Evolutionary conservation across 1,284 basidiomycete genomes (phyloP), one percentile per base, ranked within the genome.

Genomic region (Cryptococcus sp.): DNA sequence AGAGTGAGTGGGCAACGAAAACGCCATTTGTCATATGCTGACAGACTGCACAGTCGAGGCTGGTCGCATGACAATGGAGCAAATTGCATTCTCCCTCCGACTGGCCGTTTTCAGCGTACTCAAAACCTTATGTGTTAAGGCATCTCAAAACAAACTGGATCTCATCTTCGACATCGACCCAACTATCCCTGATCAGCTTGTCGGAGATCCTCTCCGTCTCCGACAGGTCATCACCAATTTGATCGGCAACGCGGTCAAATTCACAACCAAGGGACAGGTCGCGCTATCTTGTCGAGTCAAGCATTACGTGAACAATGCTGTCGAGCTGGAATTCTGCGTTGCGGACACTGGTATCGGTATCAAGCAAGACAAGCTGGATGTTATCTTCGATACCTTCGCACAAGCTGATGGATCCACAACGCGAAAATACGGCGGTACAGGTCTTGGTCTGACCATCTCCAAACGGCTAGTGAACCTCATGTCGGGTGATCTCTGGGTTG

Each of bases 381-480:
- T 99, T 75, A 99, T 99, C 75, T 99, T 99, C 79, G 95, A 99
- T 76, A 99, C 96, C 5, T 99, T 99, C 81, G 94, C 93, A 69
- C 96, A 99, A 75, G 96, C 96, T 0, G 96, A 99, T 81, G 96
- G 91, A 16, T 93, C 89, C 3, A 93, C 91, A 6, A 93, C 91
- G 10, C 81, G 91, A 86, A 96, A 98, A 83, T 98, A 98, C 69
- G 95, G 95, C 64, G 95, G 95, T 47, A 99, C 96, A 0, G 96
- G 96, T 74, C 84, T 98, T 1, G 96, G 95, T n/a, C 82, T 99
- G 58, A 93, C 90, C 15, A 93, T 94, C 68, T 94, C 92, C 37
- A 93, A 98, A 71, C 88, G 95, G 0, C 86, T 99, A 20, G 95
- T 98, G 49, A 91, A 89, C 63, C 87, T 99, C 65, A 99, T 99